Percentiles rank a stretch among this genome's conserved stretches.
phyloP scores from a whole-genome alignment of 1,284 basidiomycete genomes.

The Pyrrhoderma noxium region DNA sequence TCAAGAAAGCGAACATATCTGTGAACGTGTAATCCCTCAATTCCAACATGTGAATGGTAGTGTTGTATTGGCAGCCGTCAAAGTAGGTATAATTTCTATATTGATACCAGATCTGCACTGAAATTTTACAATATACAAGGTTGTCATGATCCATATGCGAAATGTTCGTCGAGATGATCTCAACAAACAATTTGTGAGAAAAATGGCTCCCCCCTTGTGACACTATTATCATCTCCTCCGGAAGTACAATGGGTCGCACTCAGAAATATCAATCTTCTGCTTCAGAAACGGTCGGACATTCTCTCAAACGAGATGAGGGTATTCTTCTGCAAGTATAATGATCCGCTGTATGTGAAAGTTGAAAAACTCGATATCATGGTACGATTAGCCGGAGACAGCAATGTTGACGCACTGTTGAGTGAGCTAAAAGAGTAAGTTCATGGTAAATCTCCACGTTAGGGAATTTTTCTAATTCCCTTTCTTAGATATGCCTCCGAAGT shows the following conservation, averaged over 20 bases:
- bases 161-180: slow-evolving; percentile 80
- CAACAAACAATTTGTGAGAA: slow-evolving; percentile 80
- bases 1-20: slow-evolving; percentile 97
- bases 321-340: slow-evolving; percentile 99
- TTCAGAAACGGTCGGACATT: slow-evolving; percentile 87
- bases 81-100: slow-evolving; percentile 41
- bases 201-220: slow-evolving; percentile 95
- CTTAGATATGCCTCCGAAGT: slow-evolving; percentile 91
- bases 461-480: not conserved
- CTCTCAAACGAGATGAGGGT: slow-evolving; percentile 95
- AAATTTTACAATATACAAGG: slow-evolving; percentile 37
- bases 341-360: slow-evolving; percentile 96
- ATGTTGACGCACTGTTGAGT: slow-evolving; percentile 89
- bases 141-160: slow-evolving; percentile 96
- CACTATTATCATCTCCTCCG: slow-evolving; percentile 68
- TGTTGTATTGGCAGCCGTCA: slow-evolving; percentile 92
- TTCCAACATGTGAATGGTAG: slow-evolving; percentile 96
- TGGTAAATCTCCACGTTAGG: slow-evolving; percentile 6
- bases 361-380: slow-evolving; percentile 99
- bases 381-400: slow-evolving; percentile 83
- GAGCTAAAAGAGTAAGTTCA: slow-evolving; percentile 83
- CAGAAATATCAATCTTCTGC: slow-evolving; percentile 92
- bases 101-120: not conserved
- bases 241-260: slow-evolving; percentile 96
- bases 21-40: slow-evolving; percentile 96